These are phyloP conservation scores for Phyllosticta paracitricarpa DNA, from an alignment of 2,329 filamentous ascomycete species.

Conservation along the genomic window DNA sequence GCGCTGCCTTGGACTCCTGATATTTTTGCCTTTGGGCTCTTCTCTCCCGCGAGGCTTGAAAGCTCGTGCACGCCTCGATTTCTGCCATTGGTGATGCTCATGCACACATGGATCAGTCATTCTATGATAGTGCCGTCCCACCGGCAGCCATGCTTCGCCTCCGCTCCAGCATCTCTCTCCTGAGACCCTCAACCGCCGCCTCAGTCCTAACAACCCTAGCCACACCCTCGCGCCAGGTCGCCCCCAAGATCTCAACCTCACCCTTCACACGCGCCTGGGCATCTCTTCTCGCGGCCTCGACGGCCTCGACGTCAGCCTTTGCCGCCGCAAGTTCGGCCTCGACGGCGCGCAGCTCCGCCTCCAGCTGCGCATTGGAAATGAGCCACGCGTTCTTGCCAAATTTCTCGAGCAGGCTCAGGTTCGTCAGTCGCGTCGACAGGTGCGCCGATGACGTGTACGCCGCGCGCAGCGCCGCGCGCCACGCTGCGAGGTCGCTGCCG, in stretches of 20 bases:
- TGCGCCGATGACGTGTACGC: constrained; percentile 52
- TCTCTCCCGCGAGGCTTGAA: too few relatives aligned
- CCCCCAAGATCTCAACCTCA: constrained; percentile 65
- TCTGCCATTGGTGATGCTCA: too few relatives aligned
- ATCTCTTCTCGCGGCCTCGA: constrained; percentile 60
- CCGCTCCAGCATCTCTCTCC: constrained; percentile 27
- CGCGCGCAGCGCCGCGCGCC: constrained; percentile 42
- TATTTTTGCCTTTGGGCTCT: too few relatives aligned
- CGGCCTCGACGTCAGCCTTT: constrained; percentile 59
- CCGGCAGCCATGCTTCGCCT: constrained; percentile 15
- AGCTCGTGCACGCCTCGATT: too few relatives aligned
- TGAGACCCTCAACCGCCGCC: constrained; percentile 65
- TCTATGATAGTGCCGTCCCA: too few relatives aligned
- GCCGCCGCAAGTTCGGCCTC: constrained; percentile 65
- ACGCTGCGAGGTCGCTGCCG: constrained; percentile 32
- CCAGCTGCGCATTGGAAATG: constrained; percentile 69
- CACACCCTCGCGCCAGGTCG: constrained; percentile 69
- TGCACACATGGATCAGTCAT: too few relatives aligned
- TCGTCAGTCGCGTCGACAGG: constrained; percentile 45
- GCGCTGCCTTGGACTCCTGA: too few relatives aligned
- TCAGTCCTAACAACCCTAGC: constrained; percentile 77
- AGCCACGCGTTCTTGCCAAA: constrained; percentile 90
- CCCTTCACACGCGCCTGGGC: constrained; percentile 61
- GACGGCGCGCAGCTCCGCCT: constrained; percentile 56
- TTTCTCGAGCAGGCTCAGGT: constrained; percentile 64